phyloP scores from a whole-genome alignment of 2,329 filamentous ascomycete species.

The Phaeomoniella chlamydospora region DNA sequence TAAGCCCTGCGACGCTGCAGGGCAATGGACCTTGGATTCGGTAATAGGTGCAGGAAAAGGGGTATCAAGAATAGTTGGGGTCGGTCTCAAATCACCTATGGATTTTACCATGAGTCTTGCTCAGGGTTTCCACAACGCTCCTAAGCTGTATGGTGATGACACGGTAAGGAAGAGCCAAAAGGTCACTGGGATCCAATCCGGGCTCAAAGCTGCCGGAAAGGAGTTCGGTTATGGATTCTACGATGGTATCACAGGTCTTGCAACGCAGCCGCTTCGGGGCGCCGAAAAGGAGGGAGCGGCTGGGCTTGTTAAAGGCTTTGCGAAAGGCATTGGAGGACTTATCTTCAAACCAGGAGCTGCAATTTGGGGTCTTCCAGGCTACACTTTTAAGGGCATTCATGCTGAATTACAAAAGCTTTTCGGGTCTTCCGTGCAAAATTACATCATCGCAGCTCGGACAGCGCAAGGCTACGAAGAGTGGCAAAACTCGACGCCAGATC shows the following conservation, averaged over 20 bases:
- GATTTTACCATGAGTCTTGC: slow-evolving; percentile 72
- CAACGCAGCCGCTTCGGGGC: slow-evolving; percentile 62
- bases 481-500: slow-evolving; percentile 35
- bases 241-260: slow-evolving; percentile 66
- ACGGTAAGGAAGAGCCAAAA: slow-evolving; percentile 66
- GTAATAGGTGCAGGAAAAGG: slow-evolving; percentile 53
- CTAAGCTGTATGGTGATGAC: slow-evolving; percentile 71
- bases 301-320: slow-evolving; percentile 65
- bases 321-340: slow-evolving; percentile 69
- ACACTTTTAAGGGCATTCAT: slow-evolving; percentile 69
- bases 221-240: slow-evolving; percentile 66
- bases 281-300: slow-evolving; percentile 48
- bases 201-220: slow-evolving; percentile 62
- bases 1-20: slow-evolving; percentile 1
- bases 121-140: slow-evolving; percentile 78
- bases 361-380: slow-evolving; percentile 63
- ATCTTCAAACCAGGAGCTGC: slow-evolving; percentile 71
- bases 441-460: slow-evolving; percentile 64
- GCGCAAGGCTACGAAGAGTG: slow-evolving; percentile 60
- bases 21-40: slow-evolving; percentile 35
- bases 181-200: slow-evolving; percentile 63
- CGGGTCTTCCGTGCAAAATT: slow-evolving; percentile 58
- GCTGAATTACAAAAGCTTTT: slow-evolving; percentile 61
- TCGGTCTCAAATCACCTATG: slow-evolving; percentile 67
- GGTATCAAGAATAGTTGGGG: slow-evolving; percentile 56